These are phyloP conservation scores for Stagonosporopsis rhizophila DNA, from an alignment of 2,329 filamentous ascomycete genomes.

Conservation along the genomic window DNA sequence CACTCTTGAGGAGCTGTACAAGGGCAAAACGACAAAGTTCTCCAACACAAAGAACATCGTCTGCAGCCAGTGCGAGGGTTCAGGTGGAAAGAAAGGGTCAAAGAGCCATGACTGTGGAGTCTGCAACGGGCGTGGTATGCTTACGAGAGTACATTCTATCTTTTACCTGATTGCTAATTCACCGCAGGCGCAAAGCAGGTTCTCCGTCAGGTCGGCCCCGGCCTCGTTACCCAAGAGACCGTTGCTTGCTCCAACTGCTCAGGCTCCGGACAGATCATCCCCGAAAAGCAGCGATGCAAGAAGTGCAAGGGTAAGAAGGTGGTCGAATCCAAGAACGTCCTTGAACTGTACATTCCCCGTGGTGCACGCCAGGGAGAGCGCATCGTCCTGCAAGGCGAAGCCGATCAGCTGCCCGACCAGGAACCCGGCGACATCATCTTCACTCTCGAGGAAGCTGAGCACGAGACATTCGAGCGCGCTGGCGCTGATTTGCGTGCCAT, in stretches of 20 bases:
- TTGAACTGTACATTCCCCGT: slow-evolving; percentile 94
- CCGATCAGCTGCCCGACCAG: slow-evolving; percentile 88
- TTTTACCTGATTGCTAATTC: slow-evolving; percentile 25
- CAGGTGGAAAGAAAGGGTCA: slow-evolving; percentile 88
- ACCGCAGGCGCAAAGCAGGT: slow-evolving; percentile 70
- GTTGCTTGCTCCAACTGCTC: slow-evolving; percentile 83
- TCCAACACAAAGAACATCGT: slow-evolving; percentile 93
- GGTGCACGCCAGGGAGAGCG: slow-evolving; percentile 81
- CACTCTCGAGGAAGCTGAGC: slow-evolving; percentile 79
- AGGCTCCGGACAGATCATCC: slow-evolving; percentile 84
- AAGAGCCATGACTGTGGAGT: slow-evolving; percentile 82
- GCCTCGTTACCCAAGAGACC: slow-evolving; percentile 80
- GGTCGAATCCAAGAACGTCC: slow-evolving; percentile 85
- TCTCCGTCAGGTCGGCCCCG: slow-evolving; percentile 83
- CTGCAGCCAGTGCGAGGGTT: slow-evolving; percentile 85
- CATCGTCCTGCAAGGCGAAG: slow-evolving; percentile 90
- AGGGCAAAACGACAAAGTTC: slow-evolving; percentile 98
- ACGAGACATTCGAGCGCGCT: slow-evolving; percentile 81
- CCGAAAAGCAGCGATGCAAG: slow-evolving; percentile 97
- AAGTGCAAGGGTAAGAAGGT: slow-evolving; percentile 96
- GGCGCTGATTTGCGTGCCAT: slow-evolving; percentile 85
- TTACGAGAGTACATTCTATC: neutral
- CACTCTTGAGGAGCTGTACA: slow-evolving; percentile 92
- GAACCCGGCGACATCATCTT: slow-evolving; percentile 94
- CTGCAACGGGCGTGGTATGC: slow-evolving; percentile 77